Evolutionary conservation across 108 stramenopile genomes (phyloP).

Genomic region (Heterococcus sp.): DNA sequence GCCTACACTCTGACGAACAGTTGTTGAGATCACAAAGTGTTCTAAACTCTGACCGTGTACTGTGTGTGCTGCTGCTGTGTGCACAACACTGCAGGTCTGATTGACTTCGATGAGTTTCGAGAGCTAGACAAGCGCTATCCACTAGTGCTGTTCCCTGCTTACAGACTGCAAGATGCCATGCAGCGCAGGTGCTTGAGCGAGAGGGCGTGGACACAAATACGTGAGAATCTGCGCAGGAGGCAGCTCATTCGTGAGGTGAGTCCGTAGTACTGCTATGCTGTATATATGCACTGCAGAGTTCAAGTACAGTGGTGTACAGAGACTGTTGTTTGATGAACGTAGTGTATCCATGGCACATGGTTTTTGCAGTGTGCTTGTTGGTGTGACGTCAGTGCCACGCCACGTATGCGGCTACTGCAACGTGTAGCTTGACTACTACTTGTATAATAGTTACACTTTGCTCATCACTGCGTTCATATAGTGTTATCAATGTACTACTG

Average conservation of each 20-base stretch:
- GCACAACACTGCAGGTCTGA: conserved; percentile 59
- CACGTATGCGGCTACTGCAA: background rate
- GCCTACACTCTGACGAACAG: no score
- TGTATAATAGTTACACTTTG: no score
- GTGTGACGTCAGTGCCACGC: no score
- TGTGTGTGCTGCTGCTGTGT: background rate
- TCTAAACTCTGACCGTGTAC: no score
- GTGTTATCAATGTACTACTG: no score
- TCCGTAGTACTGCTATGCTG: background rate
- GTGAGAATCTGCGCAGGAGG: background rate
- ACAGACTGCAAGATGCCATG: conserved; percentile 60
- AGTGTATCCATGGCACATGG: background rate
- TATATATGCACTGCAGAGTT: background rate
- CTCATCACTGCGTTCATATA: no score
- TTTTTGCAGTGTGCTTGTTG: no score
- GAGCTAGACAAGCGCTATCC: conserved; percentile 58
- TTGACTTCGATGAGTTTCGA: conserved; percentile 63
- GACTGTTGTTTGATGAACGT: background rate
- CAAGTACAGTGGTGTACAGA: background rate
- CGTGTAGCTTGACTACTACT: no score
- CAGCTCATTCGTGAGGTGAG: background rate
- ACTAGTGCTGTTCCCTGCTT: conserved; percentile 59
- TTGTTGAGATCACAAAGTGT: no score
- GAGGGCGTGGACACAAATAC: conserved; percentile 25
- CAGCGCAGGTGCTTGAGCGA: conserved; percentile 46